These are phyloP conservation scores for Neurospora sp. DNA, from an alignment of 495 filamentous ascomycete genomes.

Conservation along the genomic window DNA sequence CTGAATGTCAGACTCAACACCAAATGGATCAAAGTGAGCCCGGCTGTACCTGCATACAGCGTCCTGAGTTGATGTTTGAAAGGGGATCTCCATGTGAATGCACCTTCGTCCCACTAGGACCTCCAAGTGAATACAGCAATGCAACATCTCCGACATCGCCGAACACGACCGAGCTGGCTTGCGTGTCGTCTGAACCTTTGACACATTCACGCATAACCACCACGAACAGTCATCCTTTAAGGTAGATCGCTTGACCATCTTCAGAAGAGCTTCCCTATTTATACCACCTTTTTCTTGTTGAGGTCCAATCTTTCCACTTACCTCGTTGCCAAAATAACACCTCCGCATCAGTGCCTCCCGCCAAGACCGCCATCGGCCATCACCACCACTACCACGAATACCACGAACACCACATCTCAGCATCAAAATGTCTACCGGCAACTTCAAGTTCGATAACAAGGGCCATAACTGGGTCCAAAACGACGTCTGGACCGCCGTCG, in stretches of 20 bases:
- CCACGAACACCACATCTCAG: not conserved
- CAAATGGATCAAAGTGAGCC: not conserved
- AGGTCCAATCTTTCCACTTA: not conserved
- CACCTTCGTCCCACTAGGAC: not conserved
- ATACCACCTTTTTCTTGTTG: not conserved
- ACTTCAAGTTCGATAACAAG: not conserved
- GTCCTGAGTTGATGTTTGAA: not conserved
- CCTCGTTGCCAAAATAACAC: not conserved
- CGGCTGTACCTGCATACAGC: not conserved
- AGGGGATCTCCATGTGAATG: not conserved
- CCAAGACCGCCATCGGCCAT: not conserved
- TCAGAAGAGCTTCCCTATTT: not conserved
- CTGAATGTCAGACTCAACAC: not conserved
- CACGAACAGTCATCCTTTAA: not conserved
- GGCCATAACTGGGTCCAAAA: not conserved
- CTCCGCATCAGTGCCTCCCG: not conserved
- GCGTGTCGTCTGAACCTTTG: not conserved
- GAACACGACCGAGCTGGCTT: not conserved
- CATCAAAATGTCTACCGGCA: not conserved
- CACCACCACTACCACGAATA: not conserved
- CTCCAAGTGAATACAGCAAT: not conserved
- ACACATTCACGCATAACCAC: not conserved
- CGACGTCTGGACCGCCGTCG: constrained; percentile 12
- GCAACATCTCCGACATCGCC: not conserved
- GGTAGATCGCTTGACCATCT: not conserved